Evolutionary conservation across 2,329 filamentous ascomycete genomes (phyloP).

Genomic region (Hypoxylon sp.): DNA sequence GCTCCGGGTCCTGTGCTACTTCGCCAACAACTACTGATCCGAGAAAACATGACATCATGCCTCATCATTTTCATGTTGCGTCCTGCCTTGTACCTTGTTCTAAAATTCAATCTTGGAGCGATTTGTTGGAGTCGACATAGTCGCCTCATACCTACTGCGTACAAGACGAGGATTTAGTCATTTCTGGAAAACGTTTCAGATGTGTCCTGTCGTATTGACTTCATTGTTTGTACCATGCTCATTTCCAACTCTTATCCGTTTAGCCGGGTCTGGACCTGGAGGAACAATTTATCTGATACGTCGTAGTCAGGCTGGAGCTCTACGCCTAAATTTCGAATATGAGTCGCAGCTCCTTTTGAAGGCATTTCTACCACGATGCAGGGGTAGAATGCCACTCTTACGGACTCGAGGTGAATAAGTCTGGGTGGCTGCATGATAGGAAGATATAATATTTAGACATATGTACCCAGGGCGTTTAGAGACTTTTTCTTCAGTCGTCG

Average conservation of each 20-base stretch:
- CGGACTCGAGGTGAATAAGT: not conserved
- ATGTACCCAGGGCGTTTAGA: too few relatives aligned
- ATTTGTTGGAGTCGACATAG: not conserved
- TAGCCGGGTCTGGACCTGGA: not conserved
- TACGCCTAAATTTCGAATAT: too few relatives aligned
- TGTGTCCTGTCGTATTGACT: not conserved
- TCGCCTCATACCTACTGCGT: not conserved
- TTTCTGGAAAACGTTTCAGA: not conserved
- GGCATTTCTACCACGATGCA: not conserved
- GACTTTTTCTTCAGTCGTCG: not conserved
- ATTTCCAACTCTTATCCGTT: not conserved
- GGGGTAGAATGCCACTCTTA: not conserved
- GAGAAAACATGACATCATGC: not conserved
- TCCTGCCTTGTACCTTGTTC: not conserved
- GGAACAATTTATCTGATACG: not conserved
- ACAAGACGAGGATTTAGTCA: not conserved
- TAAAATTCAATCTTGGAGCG: not conserved
- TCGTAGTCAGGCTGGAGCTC: not conserved
- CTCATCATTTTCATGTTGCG: not conserved
- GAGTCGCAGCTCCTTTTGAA: not conserved
- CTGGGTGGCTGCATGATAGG: not conserved
- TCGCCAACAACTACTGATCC: not conserved
- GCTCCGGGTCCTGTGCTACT: constrained; percentile 21
- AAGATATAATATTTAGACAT: too few relatives aligned
- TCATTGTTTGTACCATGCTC: not conserved